Evolutionary conservation across 352 stramenopile species (phyloP), one percentile per base, ranked within the genome.

Genomic region (Phytophthora vignae): DNA sequence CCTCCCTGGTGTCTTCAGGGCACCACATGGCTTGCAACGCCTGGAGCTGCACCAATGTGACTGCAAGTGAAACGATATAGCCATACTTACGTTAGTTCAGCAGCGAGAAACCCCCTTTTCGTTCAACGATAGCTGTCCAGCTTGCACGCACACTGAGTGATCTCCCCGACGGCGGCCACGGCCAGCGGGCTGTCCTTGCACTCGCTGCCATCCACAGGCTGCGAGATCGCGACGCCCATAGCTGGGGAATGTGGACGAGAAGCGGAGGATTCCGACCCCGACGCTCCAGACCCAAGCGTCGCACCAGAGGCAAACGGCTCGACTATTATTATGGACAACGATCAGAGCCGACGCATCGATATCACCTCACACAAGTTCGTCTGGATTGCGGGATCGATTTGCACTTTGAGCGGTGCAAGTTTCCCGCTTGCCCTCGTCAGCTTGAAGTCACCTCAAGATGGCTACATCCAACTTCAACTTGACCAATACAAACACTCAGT

Each of bases 91-190:
- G 6, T 42, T 7, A 27, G 22, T 44, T 49, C n/a, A 40, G 19
- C n/a, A 44, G 12, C 31, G 27, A 50, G 11, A 38, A 40, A 33
- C 38, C n/a, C 9, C 5, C n/a, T 57, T 53, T 22, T 4, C 17
- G 44, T 27, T 21, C 38, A 55, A 12, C n/a, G n/a, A 64, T 52
- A 54, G 17, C 5, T 22, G 17, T 22, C 22, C 22, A 55, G 53
- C 14, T 21, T 7, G 38, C 10, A n/a, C 76, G 55, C 62, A 88
- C 85, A 81, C 50, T 89, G 76, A n/a, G 79, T 88, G 67, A 90
- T 81, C 63, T 87, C 79, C 0, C 78, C 74, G 12, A 90, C 83
- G 19, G 78, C 83, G 3, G 82, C 78, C 38, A 91, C 74, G 11
- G 80, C 74, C 14, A 90, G 67, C 19, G 79, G 67, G 29, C 74